phyloP scores from a whole-genome alignment of 305 asterid species.

The Salvia sclarea region DNA sequence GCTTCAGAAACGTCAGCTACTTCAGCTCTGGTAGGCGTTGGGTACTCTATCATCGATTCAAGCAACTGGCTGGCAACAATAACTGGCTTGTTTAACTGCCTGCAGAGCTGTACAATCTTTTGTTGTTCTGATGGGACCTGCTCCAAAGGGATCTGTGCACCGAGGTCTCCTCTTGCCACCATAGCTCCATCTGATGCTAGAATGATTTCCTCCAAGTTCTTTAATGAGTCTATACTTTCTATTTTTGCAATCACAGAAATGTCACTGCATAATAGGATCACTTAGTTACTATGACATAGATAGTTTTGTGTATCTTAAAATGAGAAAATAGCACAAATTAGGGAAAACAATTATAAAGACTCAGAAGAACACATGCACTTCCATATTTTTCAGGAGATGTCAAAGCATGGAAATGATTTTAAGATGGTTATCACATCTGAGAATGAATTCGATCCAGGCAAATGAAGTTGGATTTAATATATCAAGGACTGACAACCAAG shows the following conservation, averaged over 20 bases:
- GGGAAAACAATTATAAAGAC: background rate
- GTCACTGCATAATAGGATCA: slow-evolving; percentile 59
- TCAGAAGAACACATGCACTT: slow-evolving; percentile 1
- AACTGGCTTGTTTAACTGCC: slow-evolving; percentile 89
- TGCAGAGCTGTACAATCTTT: slow-evolving; percentile 78
- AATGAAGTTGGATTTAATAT: background rate
- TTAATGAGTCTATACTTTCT: slow-evolving; percentile 92
- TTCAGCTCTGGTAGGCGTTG: slow-evolving; percentile 99
- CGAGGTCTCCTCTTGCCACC: slow-evolving; percentile 99
- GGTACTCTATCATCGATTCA: slow-evolving; percentile 99
- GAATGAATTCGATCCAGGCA: background rate
- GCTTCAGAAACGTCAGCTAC: slow-evolving; percentile 99
- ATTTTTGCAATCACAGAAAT: slow-evolving; percentile 85
- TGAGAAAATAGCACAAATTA: background rate
- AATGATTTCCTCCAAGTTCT: slow-evolving; percentile 89
- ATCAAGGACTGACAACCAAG: slow-evolving; percentile 1
- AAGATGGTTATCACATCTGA: background rate
- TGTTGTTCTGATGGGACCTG: slow-evolving; percentile 98
- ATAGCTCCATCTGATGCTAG: slow-evolving; percentile 90
- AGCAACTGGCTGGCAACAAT: slow-evolving; percentile 96
- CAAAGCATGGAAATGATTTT: background rate
- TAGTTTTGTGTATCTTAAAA: background rate
- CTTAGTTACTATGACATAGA: slow-evolving; percentile 9
- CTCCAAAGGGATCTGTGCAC: slow-evolving; percentile 98
- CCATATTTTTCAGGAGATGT: background rate